Evolutionary conservation across 345 rosid genomes (phyloP).

Genomic region (Toxicodendron radicans): DNA sequence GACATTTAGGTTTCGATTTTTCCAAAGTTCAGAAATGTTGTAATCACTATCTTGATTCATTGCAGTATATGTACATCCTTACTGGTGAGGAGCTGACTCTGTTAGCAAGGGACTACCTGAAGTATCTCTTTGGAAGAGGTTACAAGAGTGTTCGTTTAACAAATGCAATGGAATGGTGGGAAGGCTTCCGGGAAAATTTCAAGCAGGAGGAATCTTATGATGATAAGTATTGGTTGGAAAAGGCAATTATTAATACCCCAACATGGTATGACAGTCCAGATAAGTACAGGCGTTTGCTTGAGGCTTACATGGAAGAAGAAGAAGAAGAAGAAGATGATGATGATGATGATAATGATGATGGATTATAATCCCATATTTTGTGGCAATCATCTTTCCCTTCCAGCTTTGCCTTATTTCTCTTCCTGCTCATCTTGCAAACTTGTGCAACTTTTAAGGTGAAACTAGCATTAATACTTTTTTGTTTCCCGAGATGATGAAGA

Average conservation of each 20-base stretch:
- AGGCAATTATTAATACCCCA: slow-evolving; percentile 61
- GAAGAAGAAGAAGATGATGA: slow-evolving; percentile 18
- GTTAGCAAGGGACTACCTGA: slow-evolving; percentile 68
- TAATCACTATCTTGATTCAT: not conserved
- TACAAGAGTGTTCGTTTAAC: slow-evolving; percentile 58
- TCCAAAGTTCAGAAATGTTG: not conserved
- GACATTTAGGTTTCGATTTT: not conserved
- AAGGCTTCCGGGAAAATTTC: slow-evolving; percentile 26
- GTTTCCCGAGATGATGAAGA: not conserved
- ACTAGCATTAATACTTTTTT: not conserved
- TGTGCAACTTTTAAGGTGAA: not conserved
- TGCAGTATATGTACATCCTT: slow-evolving; percentile 70
- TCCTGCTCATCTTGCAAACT: not conserved
- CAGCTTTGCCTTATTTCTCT: not conserved
- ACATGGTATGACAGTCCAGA: slow-evolving; percentile 70
- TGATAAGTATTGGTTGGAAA: slow-evolving; percentile 64
- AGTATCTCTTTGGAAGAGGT: slow-evolving; percentile 46
- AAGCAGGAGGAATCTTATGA: slow-evolving; percentile 19
- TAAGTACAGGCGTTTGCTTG: slow-evolving; percentile 46
- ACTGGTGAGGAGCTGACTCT: slow-evolving; percentile 65
- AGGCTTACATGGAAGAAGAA: slow-evolving; percentile 23
- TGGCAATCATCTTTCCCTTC: not conserved
- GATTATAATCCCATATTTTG: not conserved
- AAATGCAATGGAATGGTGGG: slow-evolving; percentile 54
- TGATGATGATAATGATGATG: slow-evolving; percentile 19